Conservation (phyloP, 2,329 filamentous ascomycete genomes). For the Drechslera avenae region DNA sequence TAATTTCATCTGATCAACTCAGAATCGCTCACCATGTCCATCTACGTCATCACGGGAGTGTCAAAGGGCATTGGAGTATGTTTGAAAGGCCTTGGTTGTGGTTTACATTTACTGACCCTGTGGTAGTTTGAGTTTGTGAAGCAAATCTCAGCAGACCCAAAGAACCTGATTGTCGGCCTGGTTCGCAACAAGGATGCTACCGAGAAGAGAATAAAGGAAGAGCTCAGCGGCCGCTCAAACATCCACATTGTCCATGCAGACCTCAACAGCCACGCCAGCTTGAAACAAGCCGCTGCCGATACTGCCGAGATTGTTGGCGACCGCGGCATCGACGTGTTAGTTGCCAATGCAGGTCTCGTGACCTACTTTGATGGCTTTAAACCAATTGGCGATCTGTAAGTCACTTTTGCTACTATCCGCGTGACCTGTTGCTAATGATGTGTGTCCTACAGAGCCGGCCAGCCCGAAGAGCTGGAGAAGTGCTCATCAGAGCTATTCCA, state of each 20-base stretch:
- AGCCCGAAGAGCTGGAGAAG: conserved; percentile 5
- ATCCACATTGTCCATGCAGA: conserved; percentile 49
- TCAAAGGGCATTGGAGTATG: conserved; percentile 41
- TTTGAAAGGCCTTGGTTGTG: neutral
- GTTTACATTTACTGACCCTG: too few species aligned
- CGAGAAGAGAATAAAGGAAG: neutral
- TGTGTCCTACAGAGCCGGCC: conserved; percentile 9
- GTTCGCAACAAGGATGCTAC: conserved; percentile 33
- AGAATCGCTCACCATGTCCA: conserved; percentile 27
- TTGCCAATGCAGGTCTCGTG: conserved; percentile 49
- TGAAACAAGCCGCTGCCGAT: conserved; percentile 42
- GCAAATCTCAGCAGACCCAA: conserved; percentile 32
- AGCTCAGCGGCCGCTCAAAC: conserved; percentile 28
- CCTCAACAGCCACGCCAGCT: conserved; percentile 39
- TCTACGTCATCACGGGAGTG: conserved; percentile 41
- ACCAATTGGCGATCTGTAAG: conserved; percentile 19
- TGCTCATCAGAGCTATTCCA: conserved; percentile 21
- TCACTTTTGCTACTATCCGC: neutral
- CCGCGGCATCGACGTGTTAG: conserved; percentile 48
- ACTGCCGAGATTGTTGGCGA: conserved; percentile 43
- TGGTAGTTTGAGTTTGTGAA: conserved; percentile 41
- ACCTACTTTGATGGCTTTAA: neutral
- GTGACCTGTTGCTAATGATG: too few species aligned
- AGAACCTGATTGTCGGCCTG: conserved; percentile 43
- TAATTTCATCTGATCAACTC: too few species aligned